phyloP scores from a whole-genome alignment of 768 basidiomycete genomes.

The Lyophyllum decastes region DNA sequence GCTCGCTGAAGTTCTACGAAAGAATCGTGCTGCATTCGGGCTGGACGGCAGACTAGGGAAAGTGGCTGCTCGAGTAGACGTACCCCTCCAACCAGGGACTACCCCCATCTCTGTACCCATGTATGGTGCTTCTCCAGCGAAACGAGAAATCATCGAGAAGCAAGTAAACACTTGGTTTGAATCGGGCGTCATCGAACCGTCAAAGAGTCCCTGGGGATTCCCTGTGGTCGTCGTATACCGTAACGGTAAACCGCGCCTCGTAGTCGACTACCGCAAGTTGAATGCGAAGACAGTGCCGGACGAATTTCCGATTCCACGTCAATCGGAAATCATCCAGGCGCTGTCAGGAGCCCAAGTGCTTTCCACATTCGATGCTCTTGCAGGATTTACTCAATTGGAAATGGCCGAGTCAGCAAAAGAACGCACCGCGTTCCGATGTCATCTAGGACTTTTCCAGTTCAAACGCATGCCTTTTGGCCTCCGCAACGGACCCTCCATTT shows the following conservation, averaged over 20 bases:
- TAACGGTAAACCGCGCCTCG: conserved; percentile 36
- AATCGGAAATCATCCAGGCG: conserved; percentile 27
- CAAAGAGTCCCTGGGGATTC: conserved; percentile 36
- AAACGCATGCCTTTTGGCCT: conserved; percentile 41
- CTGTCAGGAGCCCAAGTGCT: conserved; percentile 31
- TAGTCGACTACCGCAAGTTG: conserved; percentile 32
- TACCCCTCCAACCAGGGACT: conserved; percentile 23
- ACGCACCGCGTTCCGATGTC: conserved; percentile 38
- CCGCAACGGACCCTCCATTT: conserved; percentile 36
- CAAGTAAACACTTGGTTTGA: conserved; percentile 32
- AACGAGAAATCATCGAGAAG: conserved; percentile 28
- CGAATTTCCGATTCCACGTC: conserved; percentile 26
- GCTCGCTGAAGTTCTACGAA: conserved; percentile 17
- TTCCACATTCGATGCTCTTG: conserved; percentile 34
- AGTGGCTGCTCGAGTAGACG: conserved; percentile 22
- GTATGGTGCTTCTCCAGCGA: conserved; percentile 26
- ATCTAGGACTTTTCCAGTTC: conserved; percentile 42
- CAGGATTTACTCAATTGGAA: conserved; percentile 42
- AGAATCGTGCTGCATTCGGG: neutral
- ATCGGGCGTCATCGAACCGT: conserved; percentile 39
- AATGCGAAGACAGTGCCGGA: conserved; percentile 20
- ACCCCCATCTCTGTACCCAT: conserved; percentile 28
- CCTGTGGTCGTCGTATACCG: conserved; percentile 35
- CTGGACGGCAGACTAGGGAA: conserved; percentile 4
- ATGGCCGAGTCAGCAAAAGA: conserved; percentile 27